Evolutionary conservation across 2,329 filamentous ascomycete genomes (phyloP), one percentile per base, ranked within the genome.

Genomic region (Ceratocystis papillata): DNA sequence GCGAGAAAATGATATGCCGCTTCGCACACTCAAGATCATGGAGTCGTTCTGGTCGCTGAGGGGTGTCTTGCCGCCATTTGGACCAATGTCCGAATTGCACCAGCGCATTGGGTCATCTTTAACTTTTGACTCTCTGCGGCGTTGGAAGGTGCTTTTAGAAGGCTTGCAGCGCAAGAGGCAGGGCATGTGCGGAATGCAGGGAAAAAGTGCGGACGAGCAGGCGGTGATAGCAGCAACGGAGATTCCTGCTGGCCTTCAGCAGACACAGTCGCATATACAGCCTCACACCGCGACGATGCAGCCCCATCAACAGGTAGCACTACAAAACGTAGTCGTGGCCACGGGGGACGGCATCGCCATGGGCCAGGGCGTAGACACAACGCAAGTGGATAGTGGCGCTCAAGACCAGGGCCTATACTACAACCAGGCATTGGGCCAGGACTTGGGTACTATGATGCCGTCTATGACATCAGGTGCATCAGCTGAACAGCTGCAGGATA

Each of bases 71-170:
- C 74, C 76, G 33, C 72, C 72, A 28, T 72, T 75, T 30, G 77
- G 78, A 46, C 75, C 76, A 7, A 74, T 77, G 0, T 76, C 76
- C 1, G 72, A 74, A 12, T 77, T 78, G 45, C 76, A 77, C 2
- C 76, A 78, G 67, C 77, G 81, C 0, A 75, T 82, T 3, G 76
- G 78, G 17, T 79, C 79, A 2, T 78, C 79, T 62, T 73, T 81
- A 41, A 77, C 77, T 3, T 80, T 79, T 68, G 80, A 79, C 69
- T 83, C 80, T 68, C 73, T 83, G 5, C 72, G 75, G 44, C 72
- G 76, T 45, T 83, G 79, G 77, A 81, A 74, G 70, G 72, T 70
- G 62, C 74, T 74, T 48, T 72, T 81, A 33, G 75, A 77, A 44
- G 72, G 74, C 55, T 74, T 75, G 7, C 70, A 75, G 73, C 71